A percentile compares a stretch with the other conserved stretches of the same genome.
Conservation (phyloP, 306 rosid genomes). For the Ormosia semicastrata region DNA sequence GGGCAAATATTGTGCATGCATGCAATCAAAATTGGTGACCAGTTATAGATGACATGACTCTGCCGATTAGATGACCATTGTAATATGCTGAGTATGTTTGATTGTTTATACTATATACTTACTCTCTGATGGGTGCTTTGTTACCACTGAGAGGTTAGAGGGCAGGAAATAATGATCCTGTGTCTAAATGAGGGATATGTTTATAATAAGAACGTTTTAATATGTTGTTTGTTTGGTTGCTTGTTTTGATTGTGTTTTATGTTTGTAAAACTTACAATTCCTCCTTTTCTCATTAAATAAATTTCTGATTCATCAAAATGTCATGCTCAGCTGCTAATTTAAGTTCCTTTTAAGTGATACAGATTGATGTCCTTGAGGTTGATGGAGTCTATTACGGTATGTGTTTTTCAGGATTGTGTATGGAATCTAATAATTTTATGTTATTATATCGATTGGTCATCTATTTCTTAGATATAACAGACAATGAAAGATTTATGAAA, state of each 20-base stretch:
- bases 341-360: conserved; percentile 34
- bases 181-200: background rate
- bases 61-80: background rate
- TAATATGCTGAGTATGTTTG: background rate
- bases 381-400: conserved; percentile 91
- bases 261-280: background rate
- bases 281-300: background rate
- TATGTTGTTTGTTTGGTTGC: background rate
- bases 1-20: background rate
- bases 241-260: background rate
- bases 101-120: background rate
- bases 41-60: background rate
- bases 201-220: background rate
- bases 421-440: background rate
- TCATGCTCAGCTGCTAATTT: conserved; percentile 18
- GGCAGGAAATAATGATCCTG: background rate
- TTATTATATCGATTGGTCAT: background rate
- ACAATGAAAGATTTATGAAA: background rate
- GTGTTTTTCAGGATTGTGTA: background rate
- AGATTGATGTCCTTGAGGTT: conserved; percentile 98
- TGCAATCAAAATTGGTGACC: background rate
- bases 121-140: background rate
- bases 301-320: conserved; percentile 7
- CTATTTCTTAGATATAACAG: background rate
- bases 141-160: background rate